Evolutionary conservation across 169 alveolate genomes (phyloP).

Genomic region (Cryptosporidium sp.): DNA sequence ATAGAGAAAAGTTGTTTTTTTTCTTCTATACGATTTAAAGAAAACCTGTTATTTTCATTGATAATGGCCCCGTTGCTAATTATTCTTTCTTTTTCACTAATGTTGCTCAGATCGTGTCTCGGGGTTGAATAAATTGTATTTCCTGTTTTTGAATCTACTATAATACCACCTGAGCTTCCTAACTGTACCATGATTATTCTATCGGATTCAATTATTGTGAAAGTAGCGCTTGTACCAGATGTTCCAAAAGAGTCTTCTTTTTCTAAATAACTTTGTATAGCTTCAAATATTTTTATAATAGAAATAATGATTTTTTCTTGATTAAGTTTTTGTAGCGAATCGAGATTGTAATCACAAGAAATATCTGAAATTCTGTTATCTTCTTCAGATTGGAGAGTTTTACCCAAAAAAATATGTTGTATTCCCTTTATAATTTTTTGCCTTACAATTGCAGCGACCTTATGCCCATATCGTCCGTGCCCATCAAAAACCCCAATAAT

Average conservation of each 20-base stretch:
- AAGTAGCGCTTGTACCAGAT: constrained; percentile 67
- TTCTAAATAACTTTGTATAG: constrained; percentile 23
- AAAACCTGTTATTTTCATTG: constrained; percentile 35
- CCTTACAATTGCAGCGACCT: constrained; percentile 59
- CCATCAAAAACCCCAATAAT: constrained; percentile 68
- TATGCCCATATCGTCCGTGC: constrained; percentile 71
- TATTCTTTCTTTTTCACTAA: constrained; percentile 27
- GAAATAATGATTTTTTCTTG: not conserved
- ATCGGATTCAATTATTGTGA: constrained; percentile 24
- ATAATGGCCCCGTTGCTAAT: constrained; percentile 18
- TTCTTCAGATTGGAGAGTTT: not conserved
- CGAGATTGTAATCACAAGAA: not conserved
- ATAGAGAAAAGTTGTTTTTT: constrained; percentile 16
- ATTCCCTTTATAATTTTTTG: constrained; percentile 37
- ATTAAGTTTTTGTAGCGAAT: not conserved
- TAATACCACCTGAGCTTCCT: constrained; percentile 57
- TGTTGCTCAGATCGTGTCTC: constrained; percentile 15
- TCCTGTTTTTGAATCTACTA: constrained; percentile 19
- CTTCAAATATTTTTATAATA: constrained; percentile 9
- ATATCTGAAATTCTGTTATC: not conserved
- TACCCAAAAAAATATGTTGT: constrained; percentile 19
- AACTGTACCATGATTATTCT: constrained; percentile 54
- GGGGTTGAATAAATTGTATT: constrained; percentile 32
- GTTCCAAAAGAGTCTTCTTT: constrained; percentile 54
- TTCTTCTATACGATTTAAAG: not conserved